A percentile compares a stretch with the other conserved stretches of the same genome.
Evolutionary conservation across 2,329 filamentous ascomycete species (phyloP).

Genomic region (Dichotomopilus funicola): DNA sequence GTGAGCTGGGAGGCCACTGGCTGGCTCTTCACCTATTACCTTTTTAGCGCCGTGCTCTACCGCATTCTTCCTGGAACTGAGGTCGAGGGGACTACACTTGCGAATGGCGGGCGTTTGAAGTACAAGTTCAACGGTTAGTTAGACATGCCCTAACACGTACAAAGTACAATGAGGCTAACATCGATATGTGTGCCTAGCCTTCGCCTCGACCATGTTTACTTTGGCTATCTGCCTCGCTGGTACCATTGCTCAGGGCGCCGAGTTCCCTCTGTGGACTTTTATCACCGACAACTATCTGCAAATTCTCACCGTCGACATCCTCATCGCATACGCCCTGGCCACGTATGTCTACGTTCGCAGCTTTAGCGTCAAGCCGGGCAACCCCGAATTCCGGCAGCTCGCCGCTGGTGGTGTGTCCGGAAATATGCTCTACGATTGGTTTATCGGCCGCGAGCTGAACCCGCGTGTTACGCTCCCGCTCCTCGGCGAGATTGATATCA

Average conservation of each 20-base stretch:
- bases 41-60: constrained; percentile 68
- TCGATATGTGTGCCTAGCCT: constrained; percentile 44
- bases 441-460: constrained; percentile 92
- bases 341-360: constrained; percentile 75
- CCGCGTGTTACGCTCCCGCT: constrained; percentile 73
- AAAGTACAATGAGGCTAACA: background rate
- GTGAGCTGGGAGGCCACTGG: constrained; percentile 61
- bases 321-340: constrained; percentile 67
- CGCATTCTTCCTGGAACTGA: constrained; percentile 68
- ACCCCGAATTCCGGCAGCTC: constrained; percentile 66
- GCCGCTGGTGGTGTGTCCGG: constrained; percentile 76
- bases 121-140: constrained; percentile 71
- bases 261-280: constrained; percentile 87
- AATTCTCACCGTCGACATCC: constrained; percentile 73
- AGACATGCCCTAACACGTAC: background rate
- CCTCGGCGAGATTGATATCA: constrained; percentile 82
- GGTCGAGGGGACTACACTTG: constrained; percentile 62
- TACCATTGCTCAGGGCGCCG: constrained; percentile 67
- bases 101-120: constrained; percentile 65
- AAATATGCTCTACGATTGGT: constrained; percentile 91
- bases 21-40: constrained; percentile 72
- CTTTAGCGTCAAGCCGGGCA: constrained; percentile 72
- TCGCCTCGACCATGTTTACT: constrained; percentile 67
- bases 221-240: constrained; percentile 66
- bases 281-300: constrained; percentile 87